Evolutionary conservation across 2,329 filamentous ascomycete genomes (phyloP), one percentile per base, ranked within the genome.

Genomic region (Xylaria sp.): DNA sequence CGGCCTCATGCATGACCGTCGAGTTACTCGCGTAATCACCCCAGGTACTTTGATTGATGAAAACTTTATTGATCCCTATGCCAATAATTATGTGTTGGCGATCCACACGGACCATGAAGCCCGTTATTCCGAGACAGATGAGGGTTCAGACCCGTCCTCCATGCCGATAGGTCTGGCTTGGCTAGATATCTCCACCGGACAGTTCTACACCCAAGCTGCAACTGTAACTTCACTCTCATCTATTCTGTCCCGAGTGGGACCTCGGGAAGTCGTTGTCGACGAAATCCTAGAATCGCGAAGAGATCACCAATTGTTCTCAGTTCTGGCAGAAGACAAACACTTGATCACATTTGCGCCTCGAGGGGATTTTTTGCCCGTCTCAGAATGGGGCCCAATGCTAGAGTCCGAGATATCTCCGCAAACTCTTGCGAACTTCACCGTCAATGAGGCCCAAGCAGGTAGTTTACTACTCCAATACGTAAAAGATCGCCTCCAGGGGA

Each of bases 1-100:
- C 15, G 94, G 93, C 3, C 83, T 95, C 71, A 85, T 95, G 84
- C 97, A 96, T 79, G 92, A 97, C 78, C 91, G 96, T 31, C 90
- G 86, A 74, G 94, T 99, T 15, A 89, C 93, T 20, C 90, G 96
- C 66, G 91, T 99, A 74, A 90, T 99, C 77, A 98, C 96, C 0
- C 94, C 96, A 0, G 96, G 96, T 23, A 99, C 96, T 1, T 84
- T 99, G 63, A 97, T 99, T 73, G 96, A 99, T 80, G 96, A 99
- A 81, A 94, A 94, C 75, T 99, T 98, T 80, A 94, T 99, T 85
- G 93, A 98, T 78, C 93, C 94, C 1, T 95, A 92, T 78, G 90
- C 93, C 75, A 98, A 96, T 81, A 98, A 98, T 79, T 99, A 95
- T 79, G 86, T 98, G 41, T 88, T 98, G 78, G 91, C 93, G 46